Evolutionary conservation across 1,139 yeast genomes (phyloP).

Genomic region (Pichia inconspicua): DNA sequence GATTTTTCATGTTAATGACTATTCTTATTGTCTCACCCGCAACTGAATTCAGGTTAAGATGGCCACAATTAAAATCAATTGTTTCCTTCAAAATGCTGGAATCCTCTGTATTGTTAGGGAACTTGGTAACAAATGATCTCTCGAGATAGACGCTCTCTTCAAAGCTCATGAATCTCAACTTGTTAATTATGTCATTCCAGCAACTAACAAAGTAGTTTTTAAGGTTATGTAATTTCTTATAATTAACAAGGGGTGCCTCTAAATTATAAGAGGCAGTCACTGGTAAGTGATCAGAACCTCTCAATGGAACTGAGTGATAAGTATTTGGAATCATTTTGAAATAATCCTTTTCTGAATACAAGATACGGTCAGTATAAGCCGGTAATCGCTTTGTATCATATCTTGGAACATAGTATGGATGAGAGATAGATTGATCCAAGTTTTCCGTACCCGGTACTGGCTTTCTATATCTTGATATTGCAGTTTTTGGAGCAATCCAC

Average conservation of each 20-base stretch:
- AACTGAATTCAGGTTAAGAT: constrained; percentile 6
- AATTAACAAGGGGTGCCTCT: constrained; percentile 42
- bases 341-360: constrained; percentile 34
- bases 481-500: constrained; percentile 1
- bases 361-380: constrained; percentile 72
- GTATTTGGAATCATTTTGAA: constrained; percentile 30
- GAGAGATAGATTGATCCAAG: neutral
- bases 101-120: neutral
- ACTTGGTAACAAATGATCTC: neutral
- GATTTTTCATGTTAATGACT: constrained; percentile 5
- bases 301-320: constrained; percentile 34
- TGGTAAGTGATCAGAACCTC: constrained; percentile 70
- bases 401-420: constrained; percentile 22
- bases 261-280: constrained; percentile 49
- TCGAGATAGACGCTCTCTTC: constrained; percentile 1
- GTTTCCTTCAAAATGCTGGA: constrained; percentile 1
- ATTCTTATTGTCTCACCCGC: constrained; percentile 12
- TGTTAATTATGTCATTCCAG: constrained; percentile 19
- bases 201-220: constrained; percentile 13
- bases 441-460: constrained; percentile 3
- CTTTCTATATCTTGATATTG: constrained; percentile 1
- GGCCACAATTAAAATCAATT: constrained; percentile 3
- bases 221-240: constrained; percentile 12
- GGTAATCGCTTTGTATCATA: constrained; percentile 60
- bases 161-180: constrained; percentile 16